Percentiles rank a stretch among this genome's conserved stretches.
These are phyloP conservation scores for Helicostylum pulchrum DNA, from an alignment of 192 early-diverging fungal species.

Conservation along the genomic window DNA sequence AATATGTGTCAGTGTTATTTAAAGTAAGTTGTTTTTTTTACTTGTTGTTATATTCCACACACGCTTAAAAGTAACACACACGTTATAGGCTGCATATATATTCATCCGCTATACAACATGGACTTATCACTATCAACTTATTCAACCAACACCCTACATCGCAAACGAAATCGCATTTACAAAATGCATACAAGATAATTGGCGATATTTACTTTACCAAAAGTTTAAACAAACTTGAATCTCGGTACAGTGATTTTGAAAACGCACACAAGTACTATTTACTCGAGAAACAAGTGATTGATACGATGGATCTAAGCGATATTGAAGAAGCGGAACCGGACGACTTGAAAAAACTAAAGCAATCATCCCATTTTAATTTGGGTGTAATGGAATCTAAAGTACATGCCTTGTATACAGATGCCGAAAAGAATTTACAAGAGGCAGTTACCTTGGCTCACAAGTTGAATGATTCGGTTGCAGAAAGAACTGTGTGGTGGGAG, in stretches of 20 bases:
- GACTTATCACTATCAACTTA: too few species aligned
- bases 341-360: not conserved
- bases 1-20: too few species aligned
- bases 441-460: not conserved
- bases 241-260: not conserved
- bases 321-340: not conserved
- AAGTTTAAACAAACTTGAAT: not conserved
- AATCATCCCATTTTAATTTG: not conserved
- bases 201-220: not conserved
- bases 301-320: not conserved
- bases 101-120: too few species aligned
- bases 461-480: not conserved
- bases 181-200: not conserved
- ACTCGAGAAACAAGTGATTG: not conserved
- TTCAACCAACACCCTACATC: too few species aligned
- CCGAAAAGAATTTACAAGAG: not conserved
- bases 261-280: not conserved
- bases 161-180: not conserved
- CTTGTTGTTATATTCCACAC: too few species aligned
- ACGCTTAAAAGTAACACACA: too few species aligned
- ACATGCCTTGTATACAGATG: not conserved
- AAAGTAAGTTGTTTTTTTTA: too few species aligned
- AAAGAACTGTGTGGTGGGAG: not conserved
- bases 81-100: too few species aligned
- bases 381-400: not conserved